Conservation (phyloP, 345 rosid species). For the Sonneratia caseolaris region DNA sequence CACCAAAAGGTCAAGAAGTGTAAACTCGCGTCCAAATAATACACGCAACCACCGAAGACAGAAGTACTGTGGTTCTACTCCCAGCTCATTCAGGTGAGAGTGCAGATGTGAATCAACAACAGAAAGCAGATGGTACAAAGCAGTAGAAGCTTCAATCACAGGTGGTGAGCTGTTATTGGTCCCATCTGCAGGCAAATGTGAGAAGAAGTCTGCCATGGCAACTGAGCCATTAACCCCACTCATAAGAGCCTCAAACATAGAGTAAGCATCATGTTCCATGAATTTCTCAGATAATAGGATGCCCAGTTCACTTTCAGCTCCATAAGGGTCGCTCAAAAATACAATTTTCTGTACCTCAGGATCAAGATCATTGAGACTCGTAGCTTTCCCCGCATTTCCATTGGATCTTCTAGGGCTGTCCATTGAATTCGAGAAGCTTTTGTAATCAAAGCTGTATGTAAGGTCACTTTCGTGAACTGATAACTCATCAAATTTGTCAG, state of each 20-base stretch:
- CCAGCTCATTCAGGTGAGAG: constrained; percentile 80
- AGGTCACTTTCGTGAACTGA: constrained; percentile 66
- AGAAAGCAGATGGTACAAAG: constrained; percentile 65
- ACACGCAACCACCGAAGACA: constrained; percentile 94
- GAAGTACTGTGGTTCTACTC: constrained; percentile 97
- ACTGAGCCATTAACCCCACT: constrained; percentile 65
- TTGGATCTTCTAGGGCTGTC: constrained; percentile 46
- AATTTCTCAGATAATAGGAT: constrained; percentile 90
- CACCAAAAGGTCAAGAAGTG: constrained; percentile 59
- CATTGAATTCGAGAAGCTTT: constrained; percentile 51
- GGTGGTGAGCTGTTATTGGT: constrained; percentile 65
- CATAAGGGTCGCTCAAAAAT: constrained; percentile 76
- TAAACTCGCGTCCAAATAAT: constrained; percentile 84
- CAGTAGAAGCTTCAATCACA: constrained; percentile 81
- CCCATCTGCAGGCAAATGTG: constrained; percentile 40
- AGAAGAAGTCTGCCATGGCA: constrained; percentile 77
- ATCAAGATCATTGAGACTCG: constrained; percentile 71
- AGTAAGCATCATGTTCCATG: constrained; percentile 96
- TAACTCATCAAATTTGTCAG: constrained; percentile 76
- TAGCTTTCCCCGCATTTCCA: constrained; percentile 37
- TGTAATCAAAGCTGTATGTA: constrained; percentile 73
- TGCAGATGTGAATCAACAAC: constrained; percentile 76
- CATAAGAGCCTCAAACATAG: constrained; percentile 96
- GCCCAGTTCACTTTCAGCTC: constrained; percentile 98
- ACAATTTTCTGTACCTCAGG: constrained; percentile 62